Conservation (phyloP, 805 yeast species). For the Lipomyces oligophaga region DNA sequence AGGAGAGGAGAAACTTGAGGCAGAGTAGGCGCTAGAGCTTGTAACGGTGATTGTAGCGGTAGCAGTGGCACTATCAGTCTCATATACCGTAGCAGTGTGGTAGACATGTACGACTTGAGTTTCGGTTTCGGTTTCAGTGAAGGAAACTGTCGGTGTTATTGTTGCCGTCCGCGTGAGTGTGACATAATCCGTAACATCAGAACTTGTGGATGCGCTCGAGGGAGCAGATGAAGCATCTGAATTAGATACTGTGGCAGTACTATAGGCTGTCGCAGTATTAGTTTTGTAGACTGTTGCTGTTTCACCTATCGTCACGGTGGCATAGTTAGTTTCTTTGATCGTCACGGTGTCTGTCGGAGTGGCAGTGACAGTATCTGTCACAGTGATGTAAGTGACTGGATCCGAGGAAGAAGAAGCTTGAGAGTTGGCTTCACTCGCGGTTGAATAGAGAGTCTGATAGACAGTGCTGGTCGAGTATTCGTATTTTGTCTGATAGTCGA, state of each 20-base stretch:
- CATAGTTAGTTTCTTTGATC: background rate
- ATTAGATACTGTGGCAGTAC: background rate
- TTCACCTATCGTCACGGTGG: constrained; percentile 1
- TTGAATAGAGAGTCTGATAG: background rate
- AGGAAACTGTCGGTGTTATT: constrained; percentile 2
- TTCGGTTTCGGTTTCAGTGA: background rate
- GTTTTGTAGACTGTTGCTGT: constrained; percentile 2
- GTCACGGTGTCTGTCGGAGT: constrained; percentile 7
- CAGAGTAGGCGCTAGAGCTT: background rate
- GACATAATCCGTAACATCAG: constrained; percentile 7
- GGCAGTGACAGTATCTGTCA: constrained; percentile 1
- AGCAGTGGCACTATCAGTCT: background rate
- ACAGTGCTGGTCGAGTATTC: background rate
- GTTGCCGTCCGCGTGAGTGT: constrained; percentile 9
- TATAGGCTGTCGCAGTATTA: constrained; percentile 1
- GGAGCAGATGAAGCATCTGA: background rate
- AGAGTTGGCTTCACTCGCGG: background rate
- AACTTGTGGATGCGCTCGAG: background rate
- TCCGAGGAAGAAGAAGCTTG: constrained; percentile 1
- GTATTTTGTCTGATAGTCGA: background rate
- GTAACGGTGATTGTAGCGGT: background rate
- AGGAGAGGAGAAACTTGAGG: background rate
- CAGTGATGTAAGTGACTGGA: constrained; percentile 1
- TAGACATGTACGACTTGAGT: constrained; percentile 1
- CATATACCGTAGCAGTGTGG: background rate